Evolutionary conservation across 163 green algal genomes (phyloP), one percentile per base, ranked within the genome.

Genomic region (Prototheca wickerhamii): DNA sequence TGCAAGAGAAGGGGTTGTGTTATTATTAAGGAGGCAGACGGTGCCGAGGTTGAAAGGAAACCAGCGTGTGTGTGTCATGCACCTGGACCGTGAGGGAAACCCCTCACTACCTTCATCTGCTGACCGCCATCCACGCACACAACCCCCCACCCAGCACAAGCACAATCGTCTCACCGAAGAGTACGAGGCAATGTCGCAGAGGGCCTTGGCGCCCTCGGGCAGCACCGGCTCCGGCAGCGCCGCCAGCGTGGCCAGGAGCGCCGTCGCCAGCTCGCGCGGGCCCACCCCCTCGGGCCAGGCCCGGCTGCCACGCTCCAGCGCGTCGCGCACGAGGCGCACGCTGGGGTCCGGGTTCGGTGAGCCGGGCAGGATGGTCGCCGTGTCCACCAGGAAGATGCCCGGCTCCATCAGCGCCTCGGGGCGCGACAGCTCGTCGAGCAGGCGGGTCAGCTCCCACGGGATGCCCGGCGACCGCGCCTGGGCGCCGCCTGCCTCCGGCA

Each of bases 141-240:
- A 66, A 30, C 35, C 52, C 30, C 10, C 52, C n/a, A n/a, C 30
- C 30, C 52, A 59, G 30, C 29, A 1, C 18, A 25, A n/a, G n/a
- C n/a, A n/a, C n/a, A n/a, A n/a, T n/a, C n/a, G n/a, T n/a, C 46
- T 21, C 46, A 54, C 43, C 23, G 58, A 29, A 8, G 51, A 42
- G 44, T 58, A 51, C 59, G 54, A 23, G 44, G 28, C 57, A 17
- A 63, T 35, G 56, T 68, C 67, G 60, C 59, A 64, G 25, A 68
- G 54, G 35, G 71, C 58, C 18, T 58, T 61, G 7, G 60, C 64
- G 32, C 53, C 60, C 30, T 62, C 32, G 0, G 70, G 70, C 58
- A 77, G 46, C 33, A 77, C 54, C 2, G 64, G 54, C 15, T 50
- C 44, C 42, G 67, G 53, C 31, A 73, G 60, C 18, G 60, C 42